These are phyloP conservation scores for Agrocybe praecox DNA, from an alignment of 768 basidiomycete species.

Conservation along the genomic window DNA sequence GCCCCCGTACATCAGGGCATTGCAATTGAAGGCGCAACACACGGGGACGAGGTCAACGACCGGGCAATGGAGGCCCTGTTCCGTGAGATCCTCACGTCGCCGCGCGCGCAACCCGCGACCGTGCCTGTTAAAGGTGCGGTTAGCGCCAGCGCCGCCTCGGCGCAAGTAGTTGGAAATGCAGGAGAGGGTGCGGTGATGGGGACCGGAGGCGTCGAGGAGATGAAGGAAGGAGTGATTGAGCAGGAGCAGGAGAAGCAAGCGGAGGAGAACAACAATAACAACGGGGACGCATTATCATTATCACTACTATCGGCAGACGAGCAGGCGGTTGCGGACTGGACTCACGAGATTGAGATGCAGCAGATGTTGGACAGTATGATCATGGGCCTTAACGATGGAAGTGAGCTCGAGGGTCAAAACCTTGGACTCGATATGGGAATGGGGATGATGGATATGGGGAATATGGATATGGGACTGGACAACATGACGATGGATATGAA, in stretches of 20 bases:
- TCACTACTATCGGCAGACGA: constrained; percentile 20
- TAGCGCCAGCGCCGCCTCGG: constrained; percentile 12
- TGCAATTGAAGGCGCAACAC: constrained; percentile 26
- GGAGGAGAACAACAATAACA: constrained; percentile 9
- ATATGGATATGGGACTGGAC: constrained; percentile 4
- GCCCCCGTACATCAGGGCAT: constrained; percentile 21
- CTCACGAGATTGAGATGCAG: constrained; percentile 60
- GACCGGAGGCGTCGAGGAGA: constrained; percentile 4
- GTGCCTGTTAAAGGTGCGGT: constrained; percentile 17
- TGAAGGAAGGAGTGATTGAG: constrained; percentile 12
- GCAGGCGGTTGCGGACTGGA: constrained; percentile 30
- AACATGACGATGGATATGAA: constrained; percentile 6
- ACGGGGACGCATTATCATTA: constrained; percentile 4
- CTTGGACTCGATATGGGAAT: constrained; percentile 9
- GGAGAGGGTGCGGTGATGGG: constrained; percentile 10
- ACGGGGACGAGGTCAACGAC: constrained; percentile 42
- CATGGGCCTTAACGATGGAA: constrained; percentile 12
- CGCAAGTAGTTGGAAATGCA: constrained; percentile 16
- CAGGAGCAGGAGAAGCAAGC: constrained; percentile 9
- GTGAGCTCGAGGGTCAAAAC: constrained; percentile 8
- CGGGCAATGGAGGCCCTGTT: constrained; percentile 72
- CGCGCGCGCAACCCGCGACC: constrained; percentile 29
- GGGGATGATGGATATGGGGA: constrained; percentile 2
- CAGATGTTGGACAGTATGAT: constrained; percentile 49
- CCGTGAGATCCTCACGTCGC: constrained; percentile 67